Percentiles rank a stretch among this genome's conserved stretches.
Conservation (phyloP, 2,329 filamentous ascomycete genomes). For the Xylariaceae sp. region DNA sequence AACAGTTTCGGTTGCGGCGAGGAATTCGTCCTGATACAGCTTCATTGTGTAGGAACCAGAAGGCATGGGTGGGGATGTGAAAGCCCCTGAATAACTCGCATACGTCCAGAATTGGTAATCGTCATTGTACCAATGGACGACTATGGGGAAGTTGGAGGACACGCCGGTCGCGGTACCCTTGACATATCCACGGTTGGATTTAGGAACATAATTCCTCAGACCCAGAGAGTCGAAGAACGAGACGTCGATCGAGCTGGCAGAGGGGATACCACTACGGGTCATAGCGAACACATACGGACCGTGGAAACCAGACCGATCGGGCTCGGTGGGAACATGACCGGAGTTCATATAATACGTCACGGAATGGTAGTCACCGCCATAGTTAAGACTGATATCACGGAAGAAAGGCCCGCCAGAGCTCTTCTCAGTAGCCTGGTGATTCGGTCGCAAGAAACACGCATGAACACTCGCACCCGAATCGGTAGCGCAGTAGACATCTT, state of each 20-base stretch:
- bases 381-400: conserved; percentile 53
- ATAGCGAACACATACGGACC: conserved; percentile 51
- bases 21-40: conserved; percentile 52
- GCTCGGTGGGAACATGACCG: conserved; percentile 51
- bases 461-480: conserved; percentile 26
- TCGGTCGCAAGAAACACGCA: conserved; percentile 33
- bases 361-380: conserved; percentile 44
- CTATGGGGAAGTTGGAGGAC: conserved; percentile 41
- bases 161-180: conserved; percentile 50
- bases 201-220: conserved; percentile 48
- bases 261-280: too few relatives aligned
- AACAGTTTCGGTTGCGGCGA: conserved; percentile 43
- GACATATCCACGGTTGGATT: conserved; percentile 46
- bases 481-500: conserved; percentile 48
- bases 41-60: conserved; percentile 56
- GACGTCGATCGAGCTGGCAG: conserved; percentile 15
- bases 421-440: conserved; percentile 46
- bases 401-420: conserved; percentile 55
- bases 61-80: conserved; percentile 54
- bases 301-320: conserved; percentile 51
- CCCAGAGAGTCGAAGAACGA: conserved; percentile 51
- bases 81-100: conserved; percentile 42
- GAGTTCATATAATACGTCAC: conserved; percentile 60
- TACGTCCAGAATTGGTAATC: conserved; percentile 55
- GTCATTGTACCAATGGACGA: conserved; percentile 54